Percentiles rank a stretch among this genome's conserved stretches.
phyloP scores from a whole-genome alignment of 345 rosid genomes.

The Schrenkiella parvula region DNA sequence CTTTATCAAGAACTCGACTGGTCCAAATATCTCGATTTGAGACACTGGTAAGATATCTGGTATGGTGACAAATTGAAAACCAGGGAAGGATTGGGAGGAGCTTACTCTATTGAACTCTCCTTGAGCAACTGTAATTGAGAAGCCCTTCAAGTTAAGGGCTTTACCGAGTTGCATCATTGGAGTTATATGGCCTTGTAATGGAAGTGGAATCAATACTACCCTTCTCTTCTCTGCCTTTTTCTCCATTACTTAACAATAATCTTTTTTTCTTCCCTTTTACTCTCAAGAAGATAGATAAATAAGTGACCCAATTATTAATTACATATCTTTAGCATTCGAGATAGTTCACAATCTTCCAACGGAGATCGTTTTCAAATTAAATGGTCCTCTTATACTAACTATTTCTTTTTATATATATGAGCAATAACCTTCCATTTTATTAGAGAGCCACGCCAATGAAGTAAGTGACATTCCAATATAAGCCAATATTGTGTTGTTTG shows the following conservation, averaged over 20 bases:
- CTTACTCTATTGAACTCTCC: constrained; percentile 29
- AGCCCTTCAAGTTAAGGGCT: constrained; percentile 48
- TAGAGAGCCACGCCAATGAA: too few species aligned
- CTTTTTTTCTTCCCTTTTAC: too few species aligned
- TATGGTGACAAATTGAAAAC: constrained; percentile 34
- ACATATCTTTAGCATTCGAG: too few species aligned
- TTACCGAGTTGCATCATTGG: constrained; percentile 60
- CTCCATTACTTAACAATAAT: neutral
- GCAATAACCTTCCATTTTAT: too few species aligned
- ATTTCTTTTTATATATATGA: too few species aligned
- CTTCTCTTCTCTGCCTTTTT: neutral
- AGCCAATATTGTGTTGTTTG: too few species aligned
- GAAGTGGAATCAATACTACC: constrained; percentile 46
- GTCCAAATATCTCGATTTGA: constrained; percentile 7
- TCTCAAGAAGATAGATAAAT: too few species aligned
- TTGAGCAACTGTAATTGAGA: constrained; percentile 46
- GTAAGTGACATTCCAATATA: too few species aligned
- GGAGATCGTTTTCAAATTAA: too few species aligned
- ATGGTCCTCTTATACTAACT: too few species aligned
- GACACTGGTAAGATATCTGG: constrained; percentile 29
- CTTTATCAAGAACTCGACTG: neutral
- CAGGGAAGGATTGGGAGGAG: neutral
- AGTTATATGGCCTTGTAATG: constrained; percentile 57
- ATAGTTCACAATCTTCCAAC: too few species aligned
- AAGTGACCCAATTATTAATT: too few species aligned